A percentile compares a stretch with the other conserved stretches of the same genome.
phyloP scores from a whole-genome alignment of 1,284 basidiomycete species.

The Trametes versicolor region DNA sequence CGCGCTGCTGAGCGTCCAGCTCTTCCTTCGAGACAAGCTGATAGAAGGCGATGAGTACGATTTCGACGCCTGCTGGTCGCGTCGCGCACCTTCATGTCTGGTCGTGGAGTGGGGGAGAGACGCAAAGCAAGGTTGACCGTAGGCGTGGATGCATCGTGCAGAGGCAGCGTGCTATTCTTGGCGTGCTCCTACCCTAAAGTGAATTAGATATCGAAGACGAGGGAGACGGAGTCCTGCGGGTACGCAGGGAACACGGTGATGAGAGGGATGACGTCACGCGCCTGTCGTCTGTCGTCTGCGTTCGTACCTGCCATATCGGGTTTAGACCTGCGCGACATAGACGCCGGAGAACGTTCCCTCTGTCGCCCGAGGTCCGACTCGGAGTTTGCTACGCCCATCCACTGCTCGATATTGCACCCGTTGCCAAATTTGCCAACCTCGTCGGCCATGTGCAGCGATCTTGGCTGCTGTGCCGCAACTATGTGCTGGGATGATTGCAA shows the following conservation, averaged over 20 bases:
- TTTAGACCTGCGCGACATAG: not conserved
- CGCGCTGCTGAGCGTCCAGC: constrained; percentile 59
- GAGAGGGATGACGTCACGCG: constrained; percentile 24
- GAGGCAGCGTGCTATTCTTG: not conserved
- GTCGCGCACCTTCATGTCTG: constrained; percentile 30
- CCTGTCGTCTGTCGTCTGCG: not conserved
- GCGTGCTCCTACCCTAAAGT: not conserved
- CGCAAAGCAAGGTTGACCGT: not conserved
- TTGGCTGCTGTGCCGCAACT: too few relatives aligned
- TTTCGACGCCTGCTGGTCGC: too few relatives aligned
- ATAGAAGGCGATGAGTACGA: too few relatives aligned
- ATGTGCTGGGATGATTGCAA: too few relatives aligned
- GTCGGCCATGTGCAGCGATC: too few relatives aligned
- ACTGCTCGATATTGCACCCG: too few relatives aligned
- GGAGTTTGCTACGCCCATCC: too few relatives aligned
- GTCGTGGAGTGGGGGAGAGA: constrained; percentile 1
- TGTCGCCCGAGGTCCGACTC: too few relatives aligned
- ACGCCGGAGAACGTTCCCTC: too few relatives aligned
- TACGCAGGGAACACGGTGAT: constrained; percentile 19
- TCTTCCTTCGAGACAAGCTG: constrained; percentile 58
- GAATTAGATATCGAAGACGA: not conserved
- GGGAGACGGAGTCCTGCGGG: constrained; percentile 4
- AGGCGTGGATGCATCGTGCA: not conserved
- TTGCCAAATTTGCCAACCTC: too few relatives aligned
- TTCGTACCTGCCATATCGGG: not conserved